phyloP scores from a whole-genome alignment of 108 stramenopile species.

The Cyclotella choctawhatcheeana region DNA sequence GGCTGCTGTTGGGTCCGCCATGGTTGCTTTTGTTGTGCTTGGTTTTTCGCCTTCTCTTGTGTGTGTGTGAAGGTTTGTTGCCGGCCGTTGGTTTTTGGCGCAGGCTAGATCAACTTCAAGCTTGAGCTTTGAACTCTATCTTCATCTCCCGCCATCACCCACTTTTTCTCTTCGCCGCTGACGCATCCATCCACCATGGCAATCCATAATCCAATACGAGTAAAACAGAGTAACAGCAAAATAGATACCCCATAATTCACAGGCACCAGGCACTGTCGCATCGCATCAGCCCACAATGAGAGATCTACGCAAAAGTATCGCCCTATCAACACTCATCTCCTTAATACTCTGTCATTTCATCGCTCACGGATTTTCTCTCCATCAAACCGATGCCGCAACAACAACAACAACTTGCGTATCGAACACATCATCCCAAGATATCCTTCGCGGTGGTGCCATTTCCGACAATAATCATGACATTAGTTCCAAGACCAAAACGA shows the following conservation, averaged over 20 bases:
- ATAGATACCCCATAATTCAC: neutral
- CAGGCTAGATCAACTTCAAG: no score
- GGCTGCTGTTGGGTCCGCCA: neutral
- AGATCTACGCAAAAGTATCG: neutral
- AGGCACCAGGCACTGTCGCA: neutral
- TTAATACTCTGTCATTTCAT: slow-evolving; percentile 14
- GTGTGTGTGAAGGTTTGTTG: neutral
- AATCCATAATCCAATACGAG: no score
- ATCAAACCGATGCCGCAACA: neutral
- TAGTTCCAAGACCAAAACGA: no score
- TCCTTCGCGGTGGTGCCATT: neutral
- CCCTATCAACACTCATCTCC: slow-evolving; percentile 4
- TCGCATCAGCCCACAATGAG: neutral
- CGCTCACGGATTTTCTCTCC: slow-evolving; percentile 18
- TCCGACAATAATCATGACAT: neutral
- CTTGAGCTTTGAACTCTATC: no score
- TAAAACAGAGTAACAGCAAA: no score
- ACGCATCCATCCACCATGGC: no score
- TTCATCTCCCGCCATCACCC: no score
- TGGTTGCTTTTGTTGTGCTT: neutral
- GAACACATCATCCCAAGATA: neutral
- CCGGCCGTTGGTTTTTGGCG: neutral
- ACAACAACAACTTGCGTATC: neutral
- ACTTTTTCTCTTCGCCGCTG: no score
- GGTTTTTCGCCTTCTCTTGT: no score